phyloP scores from a whole-genome alignment of 257 asterid genomes.

The Primulina huaijiensis region DNA sequence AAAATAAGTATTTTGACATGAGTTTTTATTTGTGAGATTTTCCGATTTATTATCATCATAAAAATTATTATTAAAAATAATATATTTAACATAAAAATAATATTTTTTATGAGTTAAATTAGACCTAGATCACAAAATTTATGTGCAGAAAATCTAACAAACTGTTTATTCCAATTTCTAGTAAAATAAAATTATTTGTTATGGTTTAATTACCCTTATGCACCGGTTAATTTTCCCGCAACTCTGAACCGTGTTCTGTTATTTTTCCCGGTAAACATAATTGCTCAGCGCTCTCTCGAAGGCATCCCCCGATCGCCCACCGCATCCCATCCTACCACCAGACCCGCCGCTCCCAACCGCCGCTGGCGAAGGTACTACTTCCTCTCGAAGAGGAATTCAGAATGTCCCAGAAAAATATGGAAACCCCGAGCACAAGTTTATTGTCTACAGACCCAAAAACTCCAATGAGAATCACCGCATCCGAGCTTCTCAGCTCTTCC shows the following conservation, averaged over 20 bases:
- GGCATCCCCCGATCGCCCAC: conserved; percentile 28
- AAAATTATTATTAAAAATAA: too few species aligned
- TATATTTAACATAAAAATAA: too few species aligned
- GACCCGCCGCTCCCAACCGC: conserved; percentile 16
- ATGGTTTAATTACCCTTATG: not conserved
- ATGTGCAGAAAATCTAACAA: too few species aligned
- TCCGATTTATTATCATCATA: too few species aligned
- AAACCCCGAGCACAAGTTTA: conserved; percentile 32
- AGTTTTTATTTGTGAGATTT: too few species aligned
- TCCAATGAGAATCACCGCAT: conserved; percentile 25
- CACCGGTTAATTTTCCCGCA: conserved; percentile 19
- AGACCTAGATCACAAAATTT: too few species aligned
- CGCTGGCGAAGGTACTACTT: not conserved
- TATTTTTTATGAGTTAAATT: too few species aligned
- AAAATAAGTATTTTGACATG: too few species aligned
- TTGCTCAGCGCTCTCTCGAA: conserved; percentile 14
- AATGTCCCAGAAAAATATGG: conserved; percentile 22
- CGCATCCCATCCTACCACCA: conserved; percentile 15
- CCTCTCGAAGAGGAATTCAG: conserved; percentile 7
- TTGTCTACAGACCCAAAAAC: conserved; percentile 38
- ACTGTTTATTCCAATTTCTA: too few species aligned
- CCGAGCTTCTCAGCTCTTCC: conserved; percentile 32
- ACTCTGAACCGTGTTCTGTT: conserved; percentile 7
- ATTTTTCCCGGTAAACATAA: conserved; percentile 36
- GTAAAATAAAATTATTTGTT: too few species aligned